Evolutionary conservation across 2,329 filamentous ascomycete genomes (phyloP).

Genomic region (Colletotrichum theobromicola): DNA sequence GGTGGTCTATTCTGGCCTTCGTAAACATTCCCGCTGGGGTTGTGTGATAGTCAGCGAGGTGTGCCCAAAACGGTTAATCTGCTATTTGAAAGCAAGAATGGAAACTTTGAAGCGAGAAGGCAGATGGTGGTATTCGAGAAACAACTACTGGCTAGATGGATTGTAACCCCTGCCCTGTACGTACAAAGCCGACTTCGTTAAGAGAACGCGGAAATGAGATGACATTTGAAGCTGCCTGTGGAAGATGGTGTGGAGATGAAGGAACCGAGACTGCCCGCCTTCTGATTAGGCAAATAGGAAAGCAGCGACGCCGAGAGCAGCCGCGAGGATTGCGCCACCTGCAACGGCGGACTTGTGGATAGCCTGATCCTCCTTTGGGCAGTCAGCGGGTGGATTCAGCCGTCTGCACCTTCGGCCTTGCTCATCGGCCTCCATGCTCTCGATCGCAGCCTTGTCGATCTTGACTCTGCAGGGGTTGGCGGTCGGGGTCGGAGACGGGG

Average conservation of each 20-base stretch:
- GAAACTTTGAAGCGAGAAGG: too few species aligned
- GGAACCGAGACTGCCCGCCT: background rate
- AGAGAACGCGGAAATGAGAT: background rate
- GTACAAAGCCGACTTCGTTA: background rate
- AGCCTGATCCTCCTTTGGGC: constrained; percentile 12
- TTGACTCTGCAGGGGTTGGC: constrained; percentile 24
- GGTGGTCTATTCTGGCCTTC: background rate
- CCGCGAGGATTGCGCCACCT: constrained; percentile 3
- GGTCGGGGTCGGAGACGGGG: constrained; percentile 2
- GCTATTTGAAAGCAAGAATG: too few species aligned
- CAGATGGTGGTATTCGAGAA: too few species aligned
- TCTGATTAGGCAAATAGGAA: background rate
- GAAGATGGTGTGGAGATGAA: background rate
- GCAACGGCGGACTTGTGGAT: constrained; percentile 2
- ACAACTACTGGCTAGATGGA: too few species aligned
- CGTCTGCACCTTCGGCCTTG: constrained; percentile 7
- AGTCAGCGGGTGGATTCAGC: constrained; percentile 20
- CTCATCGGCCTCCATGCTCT: constrained; percentile 21
- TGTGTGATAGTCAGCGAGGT: too few species aligned
- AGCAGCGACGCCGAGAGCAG: background rate
- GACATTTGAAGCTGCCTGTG: background rate
- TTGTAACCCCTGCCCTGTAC: too few species aligned
- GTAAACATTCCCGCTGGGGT: too few species aligned
- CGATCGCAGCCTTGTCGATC: constrained; percentile 20
- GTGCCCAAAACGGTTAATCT: too few species aligned